These are phyloP conservation scores for Scortechinia acanthostroma DNA, from an alignment of 2,329 filamentous ascomycete genomes.

Conservation along the genomic window DNA sequence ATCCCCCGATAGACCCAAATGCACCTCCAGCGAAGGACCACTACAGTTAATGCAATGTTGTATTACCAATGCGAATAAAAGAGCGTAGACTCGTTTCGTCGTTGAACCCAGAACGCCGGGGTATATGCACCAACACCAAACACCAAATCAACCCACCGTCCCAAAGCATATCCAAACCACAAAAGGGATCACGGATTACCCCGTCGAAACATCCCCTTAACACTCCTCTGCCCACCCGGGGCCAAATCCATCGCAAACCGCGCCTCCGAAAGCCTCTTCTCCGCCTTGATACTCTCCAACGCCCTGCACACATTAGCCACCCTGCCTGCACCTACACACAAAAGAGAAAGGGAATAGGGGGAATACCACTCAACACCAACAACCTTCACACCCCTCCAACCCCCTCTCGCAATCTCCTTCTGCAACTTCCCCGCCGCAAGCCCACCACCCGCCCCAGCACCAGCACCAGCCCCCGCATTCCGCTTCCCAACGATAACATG, in stretches of 20 bases:
- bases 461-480: slow-evolving; percentile 16
- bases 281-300: slow-evolving; percentile 73
- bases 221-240: too few species aligned
- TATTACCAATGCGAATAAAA: too few species aligned
- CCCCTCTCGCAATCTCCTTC: slow-evolving; percentile 63
- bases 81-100: too few species aligned
- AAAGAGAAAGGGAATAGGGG: slow-evolving; percentile 4
- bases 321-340: slow-evolving; percentile 4
- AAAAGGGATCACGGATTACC: too few species aligned
- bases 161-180: too few species aligned
- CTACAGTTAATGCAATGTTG: too few species aligned
- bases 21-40: too few species aligned
- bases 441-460: slow-evolving; percentile 50
- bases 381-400: slow-evolving; percentile 69
- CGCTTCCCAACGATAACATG: slow-evolving; percentile 75
- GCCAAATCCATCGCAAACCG: slow-evolving; percentile 62
- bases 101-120: too few species aligned
- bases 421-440: slow-evolving; percentile 74
- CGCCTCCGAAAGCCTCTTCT: slow-evolving; percentile 68
- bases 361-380: slow-evolving; percentile 74
- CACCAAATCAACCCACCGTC: too few species aligned
- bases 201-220: too few species aligned
- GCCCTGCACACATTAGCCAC: slow-evolving; percentile 46
- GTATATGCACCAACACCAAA: too few species aligned
- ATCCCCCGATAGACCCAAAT: too few species aligned